These are phyloP conservation scores for Geotrichum europaeum DNA, from an alignment of 1,139 yeast species.

Conservation along the genomic window DNA sequence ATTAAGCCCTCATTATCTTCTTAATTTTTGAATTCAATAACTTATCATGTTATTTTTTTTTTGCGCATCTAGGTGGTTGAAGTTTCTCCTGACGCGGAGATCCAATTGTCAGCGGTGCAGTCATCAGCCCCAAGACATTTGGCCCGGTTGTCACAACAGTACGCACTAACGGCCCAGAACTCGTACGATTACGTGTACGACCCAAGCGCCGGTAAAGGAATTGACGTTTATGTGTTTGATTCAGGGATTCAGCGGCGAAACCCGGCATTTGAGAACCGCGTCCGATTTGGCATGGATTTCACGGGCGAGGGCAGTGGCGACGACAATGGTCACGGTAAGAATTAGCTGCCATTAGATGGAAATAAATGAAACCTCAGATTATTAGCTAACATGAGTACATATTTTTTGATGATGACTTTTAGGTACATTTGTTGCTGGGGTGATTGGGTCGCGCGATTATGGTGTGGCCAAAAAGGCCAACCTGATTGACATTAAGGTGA, in stretches of 20 bases:
- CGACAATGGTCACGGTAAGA: slow-evolving; percentile 53
- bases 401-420: background rate
- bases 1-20: no score
- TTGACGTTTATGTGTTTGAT: slow-evolving; percentile 69
- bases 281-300: slow-evolving; percentile 51
- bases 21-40: slow-evolving; percentile 1
- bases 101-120: slow-evolving; percentile 37
- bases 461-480: slow-evolving; percentile 73
- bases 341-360: background rate
- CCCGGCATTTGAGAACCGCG: slow-evolving; percentile 61
- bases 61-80: slow-evolving; percentile 26
- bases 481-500: slow-evolving; percentile 65
- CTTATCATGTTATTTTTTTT: background rate
- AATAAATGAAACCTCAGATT: background rate
- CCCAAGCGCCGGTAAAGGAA: slow-evolving; percentile 45
- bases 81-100: slow-evolving; percentile 29
- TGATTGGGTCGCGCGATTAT: slow-evolving; percentile 68
- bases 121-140: slow-evolving; percentile 61
- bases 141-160: slow-evolving; percentile 54
- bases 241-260: slow-evolving; percentile 57
- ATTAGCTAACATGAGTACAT: background rate
- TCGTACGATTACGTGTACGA: slow-evolving; percentile 40
- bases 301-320: slow-evolving; percentile 61
- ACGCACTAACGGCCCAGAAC: slow-evolving; percentile 33
- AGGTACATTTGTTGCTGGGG: slow-evolving; percentile 84